Evolutionary conservation across 2,329 filamentous ascomycete species (phyloP), one percentile per base, ranked within the genome.

Genomic region (Ophiostoma pallidulum): DNA sequence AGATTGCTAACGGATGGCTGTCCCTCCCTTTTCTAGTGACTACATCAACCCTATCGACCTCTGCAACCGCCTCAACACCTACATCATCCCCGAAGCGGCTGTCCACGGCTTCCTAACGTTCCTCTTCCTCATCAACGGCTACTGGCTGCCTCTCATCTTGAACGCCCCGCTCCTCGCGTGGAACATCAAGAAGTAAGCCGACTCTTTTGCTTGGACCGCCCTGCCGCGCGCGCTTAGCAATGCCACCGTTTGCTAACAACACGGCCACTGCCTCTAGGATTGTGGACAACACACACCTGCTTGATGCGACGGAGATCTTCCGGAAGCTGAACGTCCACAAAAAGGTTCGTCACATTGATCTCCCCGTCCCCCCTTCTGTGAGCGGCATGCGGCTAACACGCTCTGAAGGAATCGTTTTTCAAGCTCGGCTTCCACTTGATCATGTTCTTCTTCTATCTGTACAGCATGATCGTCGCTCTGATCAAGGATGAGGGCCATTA

Each of bases 361-460:
- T 26, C 14, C 20, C 8, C 8, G n/a, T 7, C 16, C 10, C 10
- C 43, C 14, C n/a, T 9, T 6, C 24, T 6, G 7, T n/a, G 7
- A 4, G 5, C 31, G 10, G 31, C 31, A 6, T n/a, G 28, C 28
- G 9, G 9, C 51, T 51, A 18, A 52, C 26, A 2, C 14, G 7
- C 51, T 54, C 36, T 37, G 16, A 56, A 95, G 90, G 92, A 98
- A 80, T 97, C 92, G 0, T 98, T 98, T 68, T 83, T 92, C 73
- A 98, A 98, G 74, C 86, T 98, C 37, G 92, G 91, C 48, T 98
- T 98, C 77, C 92, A 98, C 69, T 75, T 98, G 52, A 68, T 98
- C 71, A 96, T 98, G 89, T 98, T 98, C 80, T 98, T 98, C 82
- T 98, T 97, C 80, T 98, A 98, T 73, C 84, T 98, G 49, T 95